These are phyloP conservation scores for Eleusine coracana DNA, from an alignment of 176 grass and related monocot species.

Conservation along the genomic window DNA sequence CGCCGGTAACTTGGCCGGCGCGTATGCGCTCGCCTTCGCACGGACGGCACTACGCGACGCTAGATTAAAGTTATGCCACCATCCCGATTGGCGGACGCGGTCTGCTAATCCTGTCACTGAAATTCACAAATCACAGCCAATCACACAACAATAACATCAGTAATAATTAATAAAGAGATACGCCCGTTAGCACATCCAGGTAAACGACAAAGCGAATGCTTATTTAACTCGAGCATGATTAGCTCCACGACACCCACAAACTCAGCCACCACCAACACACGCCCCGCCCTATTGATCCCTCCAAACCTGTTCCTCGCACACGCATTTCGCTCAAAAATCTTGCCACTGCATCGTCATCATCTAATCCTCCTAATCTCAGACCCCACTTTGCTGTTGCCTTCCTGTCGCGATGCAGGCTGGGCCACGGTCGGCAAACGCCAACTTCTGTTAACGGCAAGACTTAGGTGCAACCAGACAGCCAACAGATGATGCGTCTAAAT, in stretches of 20 bases:
- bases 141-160: background rate
- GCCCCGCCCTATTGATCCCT: background rate
- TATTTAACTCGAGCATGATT: slow-evolving; percentile 38
- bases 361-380: slow-evolving; percentile 15
- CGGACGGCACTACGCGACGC: background rate
- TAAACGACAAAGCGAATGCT: slow-evolving; percentile 26
- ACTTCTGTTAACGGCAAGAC: slow-evolving; percentile 19
- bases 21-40: background rate
- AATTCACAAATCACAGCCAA: slow-evolving; percentile 7
- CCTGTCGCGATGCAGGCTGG: background rate
- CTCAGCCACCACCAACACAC: slow-evolving; percentile 32
- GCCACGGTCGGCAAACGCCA: slow-evolving; percentile 6
- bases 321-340: background rate
- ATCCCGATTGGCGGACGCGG: background rate
- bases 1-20: background rate
- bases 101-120: background rate
- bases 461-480: slow-evolving; percentile 28
- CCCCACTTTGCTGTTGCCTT: background rate
- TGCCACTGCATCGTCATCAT: slow-evolving; percentile 20
- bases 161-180: slow-evolving; percentile 11
- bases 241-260: slow-evolving; percentile 6
- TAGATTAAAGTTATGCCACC: background rate
- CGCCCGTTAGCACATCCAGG: slow-evolving; percentile 28
- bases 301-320: background rate
- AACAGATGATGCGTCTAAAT: background rate